These are phyloP conservation scores for Epichloe amarillans DNA, from an alignment of 2,329 filamentous ascomycete species.

Conservation along the genomic window DNA sequence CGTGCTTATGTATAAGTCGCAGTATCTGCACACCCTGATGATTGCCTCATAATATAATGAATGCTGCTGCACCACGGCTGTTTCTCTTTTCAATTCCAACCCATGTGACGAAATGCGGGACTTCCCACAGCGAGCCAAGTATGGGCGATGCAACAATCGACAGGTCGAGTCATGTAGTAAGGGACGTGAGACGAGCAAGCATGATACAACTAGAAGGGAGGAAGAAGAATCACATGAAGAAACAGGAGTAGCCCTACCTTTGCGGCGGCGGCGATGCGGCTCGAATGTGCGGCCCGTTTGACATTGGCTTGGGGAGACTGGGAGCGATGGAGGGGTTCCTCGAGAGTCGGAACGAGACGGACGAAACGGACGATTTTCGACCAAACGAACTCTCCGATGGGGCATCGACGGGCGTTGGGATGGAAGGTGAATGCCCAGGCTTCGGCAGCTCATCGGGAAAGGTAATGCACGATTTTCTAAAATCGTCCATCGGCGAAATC, in stretches of 20 bases:
- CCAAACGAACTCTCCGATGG: conserved; percentile 6
- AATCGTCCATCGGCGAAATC: conserved; percentile 15
- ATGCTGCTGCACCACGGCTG: neutral
- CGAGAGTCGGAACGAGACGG: conserved; percentile 2
- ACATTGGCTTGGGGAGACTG: neutral
- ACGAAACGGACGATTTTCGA: conserved; percentile 5
- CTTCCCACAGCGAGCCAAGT: neutral
- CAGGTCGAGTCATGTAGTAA: neutral
- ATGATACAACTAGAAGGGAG: neutral
- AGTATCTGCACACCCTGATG: neutral
- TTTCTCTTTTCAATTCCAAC: neutral
- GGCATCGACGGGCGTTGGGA: conserved; percentile 1
- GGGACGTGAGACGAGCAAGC: neutral
- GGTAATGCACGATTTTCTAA: conserved; percentile 20
- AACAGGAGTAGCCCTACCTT: conserved; percentile 1
- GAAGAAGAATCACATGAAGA: neutral
- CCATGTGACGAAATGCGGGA: neutral
- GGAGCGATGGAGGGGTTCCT: conserved; percentile 2
- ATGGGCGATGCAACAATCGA: neutral
- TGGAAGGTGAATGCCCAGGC: conserved; percentile 9
- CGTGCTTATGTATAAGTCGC: neutral
- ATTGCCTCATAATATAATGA: neutral
- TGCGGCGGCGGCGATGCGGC: conserved; percentile 5
- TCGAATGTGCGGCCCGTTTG: neutral
- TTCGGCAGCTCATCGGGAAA: conserved; percentile 21